Percentiles rank a stretch among this genome's conserved stretches.
These are phyloP conservation scores for Metschnikowia henanensis DNA, from an alignment of 805 yeast species.

Conservation along the genomic window DNA sequence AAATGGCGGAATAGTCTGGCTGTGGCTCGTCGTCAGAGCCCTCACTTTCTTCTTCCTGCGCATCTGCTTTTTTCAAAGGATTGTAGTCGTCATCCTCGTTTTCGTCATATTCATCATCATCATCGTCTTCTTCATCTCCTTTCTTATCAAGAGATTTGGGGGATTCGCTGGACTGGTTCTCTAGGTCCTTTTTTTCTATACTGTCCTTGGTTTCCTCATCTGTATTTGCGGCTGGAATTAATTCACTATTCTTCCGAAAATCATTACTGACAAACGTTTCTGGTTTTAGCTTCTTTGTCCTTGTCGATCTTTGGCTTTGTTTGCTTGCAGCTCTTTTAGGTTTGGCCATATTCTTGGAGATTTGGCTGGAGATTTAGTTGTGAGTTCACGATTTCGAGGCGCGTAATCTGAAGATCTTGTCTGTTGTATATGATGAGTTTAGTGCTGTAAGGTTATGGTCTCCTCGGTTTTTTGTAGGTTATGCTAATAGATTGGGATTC, in stretches of 20 bases:
- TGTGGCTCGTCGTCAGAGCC: conserved; percentile 22
- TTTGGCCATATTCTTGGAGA: background rate
- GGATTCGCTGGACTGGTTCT: background rate
- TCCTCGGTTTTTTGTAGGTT: too few relatives aligned
- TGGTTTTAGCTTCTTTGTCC: background rate
- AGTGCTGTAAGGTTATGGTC: too few relatives aligned
- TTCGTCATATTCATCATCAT: conserved; percentile 49
- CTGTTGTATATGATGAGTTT: too few relatives aligned
- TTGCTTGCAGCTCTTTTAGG: background rate
- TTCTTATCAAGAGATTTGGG: too few relatives aligned
- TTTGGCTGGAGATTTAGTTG: background rate
- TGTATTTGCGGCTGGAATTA: too few relatives aligned
- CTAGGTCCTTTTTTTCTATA: background rate
- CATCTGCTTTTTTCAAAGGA: conserved; percentile 34
- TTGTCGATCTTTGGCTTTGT: background rate
- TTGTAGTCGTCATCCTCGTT: conserved; percentile 60
- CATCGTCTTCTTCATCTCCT: conserved; percentile 14
- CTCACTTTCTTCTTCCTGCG: conserved; percentile 14
- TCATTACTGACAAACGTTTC: background rate
- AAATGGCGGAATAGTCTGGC: conserved; percentile 50
- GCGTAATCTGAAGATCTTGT: too few relatives aligned
- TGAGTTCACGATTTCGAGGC: too few relatives aligned
- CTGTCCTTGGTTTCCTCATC: too few relatives aligned
- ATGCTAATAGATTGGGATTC: too few relatives aligned
- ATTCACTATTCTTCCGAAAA: too few relatives aligned